phyloP scores from a whole-genome alignment of 2,329 filamentous ascomycete species.

The Aureobasidium uvarum region DNA sequence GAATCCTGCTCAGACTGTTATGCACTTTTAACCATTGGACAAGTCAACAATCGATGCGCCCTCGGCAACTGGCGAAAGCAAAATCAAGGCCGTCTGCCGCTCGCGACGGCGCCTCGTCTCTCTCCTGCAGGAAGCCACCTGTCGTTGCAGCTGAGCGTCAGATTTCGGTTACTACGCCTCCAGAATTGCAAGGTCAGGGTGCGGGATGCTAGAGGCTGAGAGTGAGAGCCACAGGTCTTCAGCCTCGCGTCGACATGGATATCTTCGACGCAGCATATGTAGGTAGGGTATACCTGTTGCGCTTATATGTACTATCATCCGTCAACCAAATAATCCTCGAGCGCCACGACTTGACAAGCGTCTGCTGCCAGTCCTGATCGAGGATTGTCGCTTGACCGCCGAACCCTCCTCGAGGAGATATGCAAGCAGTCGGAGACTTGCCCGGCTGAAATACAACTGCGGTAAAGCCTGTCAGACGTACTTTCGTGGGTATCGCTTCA shows the following conservation, averaged over 20 bases:
- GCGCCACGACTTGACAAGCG: neutral
- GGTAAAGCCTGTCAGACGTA: neutral
- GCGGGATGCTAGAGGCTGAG: neutral
- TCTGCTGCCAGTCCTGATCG: neutral
- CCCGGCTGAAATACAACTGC: too few relatives aligned
- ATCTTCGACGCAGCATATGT: too few relatives aligned
- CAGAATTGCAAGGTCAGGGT: neutral
- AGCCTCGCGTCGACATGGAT: neutral
- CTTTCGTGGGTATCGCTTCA: neutral
- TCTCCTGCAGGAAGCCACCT: neutral
- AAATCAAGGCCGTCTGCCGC: neutral
- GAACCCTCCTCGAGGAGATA: neutral
- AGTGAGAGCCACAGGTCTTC: neutral
- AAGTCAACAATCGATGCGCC: neutral
- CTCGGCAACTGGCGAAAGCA: neutral
- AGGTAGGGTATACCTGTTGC: neutral
- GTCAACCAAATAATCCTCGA: neutral
- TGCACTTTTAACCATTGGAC: neutral
- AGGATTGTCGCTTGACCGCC: neutral
- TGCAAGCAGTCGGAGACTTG: neutral
- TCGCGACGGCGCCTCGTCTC: neutral
- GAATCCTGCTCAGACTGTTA: neutral
- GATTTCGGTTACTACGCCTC: neutral
- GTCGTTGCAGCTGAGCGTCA: neutral
- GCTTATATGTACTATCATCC: neutral